Conservation (phyloP, 169 alveolate genomes). For the Plasmodium sp. region DNA sequence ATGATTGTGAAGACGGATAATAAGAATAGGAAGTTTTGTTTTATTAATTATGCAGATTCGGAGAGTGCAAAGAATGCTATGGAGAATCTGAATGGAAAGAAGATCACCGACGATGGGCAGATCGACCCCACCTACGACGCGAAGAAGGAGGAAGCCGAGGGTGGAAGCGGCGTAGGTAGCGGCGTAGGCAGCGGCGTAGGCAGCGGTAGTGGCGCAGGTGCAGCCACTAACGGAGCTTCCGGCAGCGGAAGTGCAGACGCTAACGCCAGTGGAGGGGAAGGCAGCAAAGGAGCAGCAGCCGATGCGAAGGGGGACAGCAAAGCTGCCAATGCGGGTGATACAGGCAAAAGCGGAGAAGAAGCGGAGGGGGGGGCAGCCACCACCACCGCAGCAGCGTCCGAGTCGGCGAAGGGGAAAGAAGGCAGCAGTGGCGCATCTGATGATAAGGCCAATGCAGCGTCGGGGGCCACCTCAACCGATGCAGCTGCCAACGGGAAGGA, state of each 20-base stretch:
- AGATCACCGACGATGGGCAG: slow-evolving; percentile 81
- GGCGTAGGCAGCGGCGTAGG: background rate
- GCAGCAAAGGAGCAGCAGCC: background rate
- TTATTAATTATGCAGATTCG: slow-evolving; percentile 90
- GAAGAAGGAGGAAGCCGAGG: slow-evolving; percentile 54
- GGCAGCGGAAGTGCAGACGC: background rate
- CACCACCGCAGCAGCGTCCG: slow-evolving; percentile 6
- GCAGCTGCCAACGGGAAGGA: background rate
- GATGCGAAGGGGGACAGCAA: background rate
- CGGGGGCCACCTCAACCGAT: background rate
- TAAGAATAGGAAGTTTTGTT: slow-evolving; percentile 91
- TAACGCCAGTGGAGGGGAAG: background rate
- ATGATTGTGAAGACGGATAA: slow-evolving; percentile 88
- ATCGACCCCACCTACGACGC: slow-evolving; percentile 46
- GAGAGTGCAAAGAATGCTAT: slow-evolving; percentile 92
- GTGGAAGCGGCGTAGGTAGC: background rate
- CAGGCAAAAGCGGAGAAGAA: background rate
- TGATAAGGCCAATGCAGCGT: background rate
- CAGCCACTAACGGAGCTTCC: background rate
- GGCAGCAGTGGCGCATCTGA: background rate
- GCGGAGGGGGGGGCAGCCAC: background rate
- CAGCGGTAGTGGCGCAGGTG: too few species aligned
- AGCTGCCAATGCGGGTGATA: background rate
- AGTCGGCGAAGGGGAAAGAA: slow-evolving; percentile 5
- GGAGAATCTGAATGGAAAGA: slow-evolving; percentile 88